These are phyloP conservation scores for Cornus suecica DNA, from an alignment of 148 eudicot genomes.

Conservation along the genomic window DNA sequence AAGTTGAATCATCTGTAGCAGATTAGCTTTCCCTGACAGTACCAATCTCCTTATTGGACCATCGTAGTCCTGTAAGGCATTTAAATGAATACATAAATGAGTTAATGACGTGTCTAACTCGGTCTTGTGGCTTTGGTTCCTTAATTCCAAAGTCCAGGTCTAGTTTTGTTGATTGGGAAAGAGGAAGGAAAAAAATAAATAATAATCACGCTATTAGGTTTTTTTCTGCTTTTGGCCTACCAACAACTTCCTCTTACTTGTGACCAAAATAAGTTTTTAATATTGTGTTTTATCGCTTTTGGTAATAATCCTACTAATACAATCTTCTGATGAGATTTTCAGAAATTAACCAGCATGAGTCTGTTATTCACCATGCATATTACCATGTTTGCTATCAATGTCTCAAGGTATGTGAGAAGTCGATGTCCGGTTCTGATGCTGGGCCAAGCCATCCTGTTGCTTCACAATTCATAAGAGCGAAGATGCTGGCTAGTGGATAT, in stretches of 20 bases:
- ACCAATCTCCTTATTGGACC: not conserved
- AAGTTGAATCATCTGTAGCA: not conserved
- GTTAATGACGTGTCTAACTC: too few species aligned
- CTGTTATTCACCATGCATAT: not conserved
- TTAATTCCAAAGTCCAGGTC: too few species aligned
- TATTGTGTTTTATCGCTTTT: not conserved
- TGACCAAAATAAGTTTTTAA: too few species aligned
- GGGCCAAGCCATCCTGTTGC: slow-evolving; percentile 27
- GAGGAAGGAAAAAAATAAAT: too few species aligned
- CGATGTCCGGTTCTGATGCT: slow-evolving; percentile 6
- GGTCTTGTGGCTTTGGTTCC: too few species aligned
- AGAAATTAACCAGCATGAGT: not conserved
- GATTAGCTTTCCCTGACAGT: not conserved
- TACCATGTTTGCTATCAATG: not conserved
- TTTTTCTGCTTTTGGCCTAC: too few species aligned
- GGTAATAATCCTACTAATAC: not conserved
- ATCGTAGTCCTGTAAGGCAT: not conserved
- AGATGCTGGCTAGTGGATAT: slow-evolving; percentile 44
- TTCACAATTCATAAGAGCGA: slow-evolving; percentile 35
- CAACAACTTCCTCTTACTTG: too few species aligned
- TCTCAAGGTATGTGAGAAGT: slow-evolving; percentile 6
- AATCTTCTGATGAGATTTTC: not conserved
- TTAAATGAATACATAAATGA: too few species aligned
- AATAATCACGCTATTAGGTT: not conserved
- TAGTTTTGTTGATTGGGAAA: too few species aligned